phyloP scores from a whole-genome alignment of 1,284 basidiomycete genomes.

The Naganishia albida region DNA sequence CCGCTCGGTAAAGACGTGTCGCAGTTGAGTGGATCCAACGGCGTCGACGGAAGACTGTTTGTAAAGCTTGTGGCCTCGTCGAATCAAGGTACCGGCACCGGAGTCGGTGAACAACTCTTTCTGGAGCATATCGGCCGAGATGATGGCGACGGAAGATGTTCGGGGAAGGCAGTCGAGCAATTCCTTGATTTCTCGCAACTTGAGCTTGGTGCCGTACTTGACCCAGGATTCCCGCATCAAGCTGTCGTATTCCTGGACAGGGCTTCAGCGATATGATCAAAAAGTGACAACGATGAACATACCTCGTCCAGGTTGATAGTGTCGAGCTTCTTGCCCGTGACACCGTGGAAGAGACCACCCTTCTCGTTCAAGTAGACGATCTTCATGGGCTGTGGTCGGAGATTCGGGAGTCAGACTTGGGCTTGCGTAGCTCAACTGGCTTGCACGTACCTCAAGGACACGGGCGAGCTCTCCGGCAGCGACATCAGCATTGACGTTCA shows the following conservation, averaged over 20 bases:
- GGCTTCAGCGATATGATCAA: neutral
- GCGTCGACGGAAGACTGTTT: slow-evolving; percentile 78
- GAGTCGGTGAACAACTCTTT: slow-evolving; percentile 99
- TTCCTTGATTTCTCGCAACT: slow-evolving; percentile 98
- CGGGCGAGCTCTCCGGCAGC: slow-evolving; percentile 94
- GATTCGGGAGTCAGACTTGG: neutral
- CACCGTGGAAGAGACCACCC: slow-evolving; percentile 95
- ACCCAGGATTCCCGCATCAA: slow-evolving; percentile 99
- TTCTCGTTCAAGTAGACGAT: slow-evolving; percentile 99
- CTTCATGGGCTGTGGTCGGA: slow-evolving; percentile 71
- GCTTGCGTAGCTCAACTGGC: neutral
- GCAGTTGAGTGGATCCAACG: slow-evolving; percentile 88
- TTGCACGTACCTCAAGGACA: slow-evolving; percentile 69
- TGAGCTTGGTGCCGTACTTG: slow-evolving; percentile 98
- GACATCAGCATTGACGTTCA: slow-evolving; percentile 96
- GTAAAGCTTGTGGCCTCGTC: slow-evolving; percentile 96
- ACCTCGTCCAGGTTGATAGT: slow-evolving; percentile 98
- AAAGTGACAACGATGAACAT: slow-evolving; percentile 31
- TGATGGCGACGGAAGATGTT: slow-evolving; percentile 97
- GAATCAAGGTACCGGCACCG: slow-evolving; percentile 95
- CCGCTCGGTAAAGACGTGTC: slow-evolving; percentile 88
- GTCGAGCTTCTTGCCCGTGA: slow-evolving; percentile 90
- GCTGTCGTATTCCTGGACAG: slow-evolving; percentile 80
- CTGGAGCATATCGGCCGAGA: slow-evolving; percentile 88
- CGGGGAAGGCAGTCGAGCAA: slow-evolving; percentile 97